Base-by-base conservation (phyloP, 768 basidiomycete genomes). In the Boletus rubropictus region DNA sequence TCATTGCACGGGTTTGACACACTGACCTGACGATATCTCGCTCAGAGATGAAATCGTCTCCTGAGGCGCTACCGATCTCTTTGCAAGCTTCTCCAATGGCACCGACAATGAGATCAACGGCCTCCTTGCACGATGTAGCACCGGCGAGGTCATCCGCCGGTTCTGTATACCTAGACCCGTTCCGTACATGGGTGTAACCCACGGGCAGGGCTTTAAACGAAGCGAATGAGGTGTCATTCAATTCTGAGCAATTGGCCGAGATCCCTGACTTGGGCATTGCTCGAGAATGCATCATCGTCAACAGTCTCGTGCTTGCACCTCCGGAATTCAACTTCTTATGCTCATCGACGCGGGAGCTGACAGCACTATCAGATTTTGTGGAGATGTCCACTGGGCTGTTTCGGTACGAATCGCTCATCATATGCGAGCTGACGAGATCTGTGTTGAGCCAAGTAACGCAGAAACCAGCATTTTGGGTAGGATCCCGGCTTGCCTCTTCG, bases 401-500 rank as follows among this genome's bases (percentile, higher is more conserved):
- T 43, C 84, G 74, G 27, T 96, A 72, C 5, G 91, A 91, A 66
- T 96, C 96, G 56, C 88, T 93, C 18, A 82, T 82, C 35, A 83
- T 74, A 21, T 91, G 79, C 0, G 89, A 89, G 49, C 54, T 62
- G 48, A 81, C 76, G 60, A 88, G 82, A 51, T 83, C 74, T 1
- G 77, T 70, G 37, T 80, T 80, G 32, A 78, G 74, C 84, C 89
- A 99, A n/a, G 78, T 76, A 40, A 98, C 64, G 3, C 82, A 65
- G 62, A 98, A 90, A 1, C 96, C 95, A 35, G 84, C 84, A 60
- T 97, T 97, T 69, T 97, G 90, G 17, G 73, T 62, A 0, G 86
- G 80, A 63, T 96, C 90, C 14, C 93, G 81, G 55, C 89, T 91
- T 0, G 89, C 82, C 64, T 95, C 91, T 67, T 97, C 91, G 2